These are phyloP conservation scores for Rhizopus stolonifer DNA, from an alignment of 371 early-diverging fungal genomes.

Conservation along the genomic window DNA sequence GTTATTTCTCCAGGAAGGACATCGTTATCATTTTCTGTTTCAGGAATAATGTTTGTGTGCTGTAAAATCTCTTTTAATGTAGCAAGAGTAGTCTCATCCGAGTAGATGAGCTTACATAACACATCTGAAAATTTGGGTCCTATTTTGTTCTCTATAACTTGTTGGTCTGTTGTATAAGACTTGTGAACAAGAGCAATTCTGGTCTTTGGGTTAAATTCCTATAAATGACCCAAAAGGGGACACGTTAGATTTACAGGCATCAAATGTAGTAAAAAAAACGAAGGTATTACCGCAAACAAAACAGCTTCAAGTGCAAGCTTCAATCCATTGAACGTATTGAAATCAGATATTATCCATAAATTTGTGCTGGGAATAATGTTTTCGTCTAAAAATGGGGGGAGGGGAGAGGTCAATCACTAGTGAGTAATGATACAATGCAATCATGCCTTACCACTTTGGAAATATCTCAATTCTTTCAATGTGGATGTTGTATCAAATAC, in stretches of 20 bases:
- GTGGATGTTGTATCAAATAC: conserved; percentile 11
- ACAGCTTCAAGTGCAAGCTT: conserved; percentile 51
- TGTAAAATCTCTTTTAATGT: background rate
- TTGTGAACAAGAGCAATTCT: conserved; percentile 56
- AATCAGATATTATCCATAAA: conserved; percentile 56
- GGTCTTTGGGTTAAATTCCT: conserved; percentile 29
- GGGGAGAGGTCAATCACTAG: no score
- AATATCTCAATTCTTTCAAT: conserved; percentile 12
- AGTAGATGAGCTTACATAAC: conserved; percentile 5
- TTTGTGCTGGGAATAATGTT: conserved; percentile 29
- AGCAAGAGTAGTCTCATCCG: background rate
- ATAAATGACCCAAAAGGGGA: no score
- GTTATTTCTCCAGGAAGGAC: background rate
- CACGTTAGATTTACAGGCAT: no score
- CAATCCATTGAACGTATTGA: conserved; percentile 52
- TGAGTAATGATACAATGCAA: background rate
- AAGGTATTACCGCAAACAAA: conserved; percentile 30
- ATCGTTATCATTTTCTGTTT: background rate
- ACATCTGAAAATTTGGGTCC: conserved; percentile 14
- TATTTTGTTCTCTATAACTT: background rate
- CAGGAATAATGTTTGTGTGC: background rate
- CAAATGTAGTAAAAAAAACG: background rate
- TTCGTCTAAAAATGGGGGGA: conserved; percentile 12
- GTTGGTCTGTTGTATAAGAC: background rate
- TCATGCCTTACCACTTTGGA: conserved; percentile 14